These are phyloP conservation scores for Dactylellina cionopaga DNA, from an alignment of 2,329 filamentous ascomycete species.

Conservation along the genomic window DNA sequence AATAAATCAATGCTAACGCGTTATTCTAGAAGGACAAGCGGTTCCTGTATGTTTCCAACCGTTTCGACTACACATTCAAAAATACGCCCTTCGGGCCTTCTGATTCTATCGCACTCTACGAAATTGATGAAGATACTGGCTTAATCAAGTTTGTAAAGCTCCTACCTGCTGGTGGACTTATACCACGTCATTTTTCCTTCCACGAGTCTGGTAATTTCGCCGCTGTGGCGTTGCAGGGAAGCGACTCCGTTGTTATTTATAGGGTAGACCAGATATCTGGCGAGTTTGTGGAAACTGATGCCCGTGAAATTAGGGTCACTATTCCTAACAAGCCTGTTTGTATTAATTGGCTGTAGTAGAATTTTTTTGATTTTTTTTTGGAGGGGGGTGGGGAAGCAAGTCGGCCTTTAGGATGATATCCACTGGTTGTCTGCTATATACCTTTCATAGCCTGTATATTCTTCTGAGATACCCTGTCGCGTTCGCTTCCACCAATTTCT, in stretches of 20 bases:
- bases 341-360: conserved; percentile 29
- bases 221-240: conserved; percentile 73
- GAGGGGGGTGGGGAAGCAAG: neutral
- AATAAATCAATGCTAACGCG: conserved; percentile 16
- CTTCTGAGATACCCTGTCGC: conserved; percentile 20
- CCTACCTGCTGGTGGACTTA: conserved; percentile 71
- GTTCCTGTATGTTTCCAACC: conserved; percentile 75
- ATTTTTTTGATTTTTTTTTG: neutral
- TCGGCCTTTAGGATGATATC: neutral
- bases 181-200: conserved; percentile 74
- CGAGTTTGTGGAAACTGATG: conserved; percentile 60
- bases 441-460: too few species aligned
- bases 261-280: conserved; percentile 70
- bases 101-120: conserved; percentile 73
- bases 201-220: conserved; percentile 72
- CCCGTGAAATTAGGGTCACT: conserved; percentile 1
- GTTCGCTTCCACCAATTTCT: neutral
- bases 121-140: conserved; percentile 67
- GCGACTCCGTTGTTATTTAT: conserved; percentile 71
- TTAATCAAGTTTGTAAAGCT: conserved; percentile 68
- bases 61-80: conserved; percentile 69
- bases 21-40: conserved; percentile 67
- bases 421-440: too few species aligned
- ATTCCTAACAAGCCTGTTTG: conserved; percentile 24
- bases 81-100: conserved; percentile 61